Evolutionary conservation across 1,284 basidiomycete genomes (phyloP), one percentile per base, ranked within the genome.

Genomic region (Agaricales sp.): DNA sequence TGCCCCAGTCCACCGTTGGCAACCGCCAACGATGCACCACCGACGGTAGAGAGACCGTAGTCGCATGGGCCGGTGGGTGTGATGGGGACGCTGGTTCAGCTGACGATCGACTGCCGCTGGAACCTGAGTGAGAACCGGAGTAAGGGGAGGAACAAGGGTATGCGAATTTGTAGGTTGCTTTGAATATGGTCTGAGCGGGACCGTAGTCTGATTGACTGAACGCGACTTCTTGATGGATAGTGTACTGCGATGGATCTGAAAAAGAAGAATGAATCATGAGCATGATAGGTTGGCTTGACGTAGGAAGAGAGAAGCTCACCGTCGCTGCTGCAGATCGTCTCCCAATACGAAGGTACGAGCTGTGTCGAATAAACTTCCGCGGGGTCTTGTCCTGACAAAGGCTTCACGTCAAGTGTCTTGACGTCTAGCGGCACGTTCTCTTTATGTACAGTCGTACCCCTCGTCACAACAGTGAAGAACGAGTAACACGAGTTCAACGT

Each of bases 231-330:
- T 58, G 50, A 74, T 67, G 1, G 62, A 21, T n/a, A 19, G 11
- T 74, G 59, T 73, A 83, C 46, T 71, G 60, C 2, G 78, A 74
- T 18, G 78, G 77, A 60, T 84, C 82, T 79, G 53, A 6, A 35
- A 14, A n/a, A 23, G 18, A 24, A n/a, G 8, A 37, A 46, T 46
- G 3, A 16, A n/a, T n/a, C n/a, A n/a, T n/a, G n/a, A 48, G 20
- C 19, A 43, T 47, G n/a, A 51, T 45, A 26, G 13, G 30, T 35
- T 24, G 37, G n/a, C 45, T 43, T 21, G 23, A 48, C 37, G 18
- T 14, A 12, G 30, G 48, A n/a, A n/a, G n/a, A n/a, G n/a, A n/a
- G n/a, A n/a, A n/a, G 30, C 30, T 35, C 30, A 35, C 30, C 30
- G 30, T 35, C 30, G 30, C 8, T 35, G 11, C n/a, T n/a, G n/a